Evolutionary conservation across 768 basidiomycete genomes (phyloP), one percentile per base, ranked within the genome.

Genomic region (Suillus weaverae): DNA sequence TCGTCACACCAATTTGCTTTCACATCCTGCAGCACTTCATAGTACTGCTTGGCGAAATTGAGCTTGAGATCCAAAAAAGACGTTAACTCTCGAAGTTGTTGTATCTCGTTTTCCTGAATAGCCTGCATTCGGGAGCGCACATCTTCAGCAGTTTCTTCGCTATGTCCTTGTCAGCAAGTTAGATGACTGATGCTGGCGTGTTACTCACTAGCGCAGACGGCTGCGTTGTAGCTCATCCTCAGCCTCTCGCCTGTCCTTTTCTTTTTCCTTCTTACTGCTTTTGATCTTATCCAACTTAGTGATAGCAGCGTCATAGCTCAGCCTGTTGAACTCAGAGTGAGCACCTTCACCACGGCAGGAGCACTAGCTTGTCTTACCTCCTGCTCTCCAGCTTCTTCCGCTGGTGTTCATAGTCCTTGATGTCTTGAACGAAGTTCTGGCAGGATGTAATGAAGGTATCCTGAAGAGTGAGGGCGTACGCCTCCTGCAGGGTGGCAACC

Each of bases 331-430:
- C 6, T 35, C 14, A 10, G 55, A 16, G 64, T 60, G n/a, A 43
- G 48, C 33, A 32, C 18, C n/a, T 38, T 46, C 22, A 16, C n/a
- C 30, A 18, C 13, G 18, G 55, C 33, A 18, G 39, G 13, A 51
- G 2, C 54, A 55, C 30, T 44, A 20, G 53, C 3, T 18, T 38
- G 56, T 73, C 81, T 60, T 65, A 91, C 94, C 92, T 83, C 71
- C 93, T 81, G 60, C 90, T 94, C 63, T 97, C 94, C 18, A 96
- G 77, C 73, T 95, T 96, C 84, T 95, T 97, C 66, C 88, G 85
- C 66, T 90, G 82, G 5, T 80, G 72, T 64, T 94, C 90, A 67
- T 92, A 96, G 62, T 95, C 94, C 71, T 89, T 92, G 72, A 97
- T 89, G 35, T 91, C 89, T 10, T 87, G 90, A 18, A 81, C 81